phyloP scores from a whole-genome alignment of 2,329 filamentous ascomycete species.

The Sclerotinia minor region DNA sequence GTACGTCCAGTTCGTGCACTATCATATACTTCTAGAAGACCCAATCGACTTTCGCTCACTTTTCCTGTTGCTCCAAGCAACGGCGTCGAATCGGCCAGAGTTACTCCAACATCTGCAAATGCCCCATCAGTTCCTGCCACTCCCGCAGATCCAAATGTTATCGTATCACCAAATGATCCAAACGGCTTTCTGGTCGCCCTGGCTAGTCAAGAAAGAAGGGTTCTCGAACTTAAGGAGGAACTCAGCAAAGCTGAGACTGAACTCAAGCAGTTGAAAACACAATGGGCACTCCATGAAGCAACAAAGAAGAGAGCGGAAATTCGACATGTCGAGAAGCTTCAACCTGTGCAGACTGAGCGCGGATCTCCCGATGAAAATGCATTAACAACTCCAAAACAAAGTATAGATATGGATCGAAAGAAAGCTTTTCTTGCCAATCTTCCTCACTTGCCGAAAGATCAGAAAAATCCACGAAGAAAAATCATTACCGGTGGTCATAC shows the following conservation, averaged over 20 bases:
- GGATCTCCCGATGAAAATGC: conserved; percentile 33
- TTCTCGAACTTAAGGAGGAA: conserved; percentile 89
- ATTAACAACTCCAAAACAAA: conserved; percentile 38
- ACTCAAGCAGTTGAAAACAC: conserved; percentile 73
- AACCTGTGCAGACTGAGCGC: conserved; percentile 48
- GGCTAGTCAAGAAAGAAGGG: conserved; percentile 85
- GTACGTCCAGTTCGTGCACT: conserved; percentile 34
- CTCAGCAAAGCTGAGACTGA: conserved; percentile 79
- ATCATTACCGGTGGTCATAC: conserved; percentile 69
- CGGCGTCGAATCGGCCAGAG: conserved; percentile 34
- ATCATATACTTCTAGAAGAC: conserved; percentile 37
- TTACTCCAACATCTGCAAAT: conserved; percentile 39
- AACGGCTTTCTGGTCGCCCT: conserved; percentile 76
- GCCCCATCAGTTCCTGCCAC: conserved; percentile 36
- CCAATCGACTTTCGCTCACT: conserved; percentile 40
- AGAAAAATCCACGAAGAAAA: conserved; percentile 52
- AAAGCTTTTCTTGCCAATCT: conserved; percentile 62
- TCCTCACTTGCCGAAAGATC: conserved; percentile 35
- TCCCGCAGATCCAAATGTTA: conserved; percentile 30
- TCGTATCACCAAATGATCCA: conserved; percentile 38
- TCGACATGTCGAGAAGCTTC: conserved; percentile 59
- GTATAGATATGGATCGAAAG: conserved; percentile 69
- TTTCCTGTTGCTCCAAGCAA: conserved; percentile 40
- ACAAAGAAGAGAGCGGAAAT: conserved; percentile 72
- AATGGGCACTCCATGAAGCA: conserved; percentile 77